Conservation (phyloP, 257 asterid genomes). For the Petrea volubilis region DNA sequence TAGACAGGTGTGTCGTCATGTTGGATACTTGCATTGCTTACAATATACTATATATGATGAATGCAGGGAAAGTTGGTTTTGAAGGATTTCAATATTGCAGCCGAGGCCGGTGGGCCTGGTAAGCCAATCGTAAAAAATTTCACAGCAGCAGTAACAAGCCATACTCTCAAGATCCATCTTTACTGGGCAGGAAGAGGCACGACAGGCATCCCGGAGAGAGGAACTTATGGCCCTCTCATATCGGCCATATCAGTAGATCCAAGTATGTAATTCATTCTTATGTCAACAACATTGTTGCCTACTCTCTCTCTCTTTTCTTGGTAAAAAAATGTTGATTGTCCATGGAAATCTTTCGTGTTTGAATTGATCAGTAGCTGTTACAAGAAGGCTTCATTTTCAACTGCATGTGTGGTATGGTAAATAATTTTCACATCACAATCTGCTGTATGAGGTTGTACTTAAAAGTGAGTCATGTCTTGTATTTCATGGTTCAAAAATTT, state of each 20-base stretch:
- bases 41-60: not conserved
- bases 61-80: slow-evolving; percentile 60
- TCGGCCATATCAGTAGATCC: slow-evolving; percentile 89
- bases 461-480: not conserved
- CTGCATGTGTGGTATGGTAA: not conserved
- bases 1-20: slow-evolving; percentile 7
- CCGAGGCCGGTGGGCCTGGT: slow-evolving; percentile 80
- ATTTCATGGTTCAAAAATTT: not conserved
- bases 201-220: slow-evolving; percentile 82
- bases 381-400: not conserved
- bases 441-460: not conserved
- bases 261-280: slow-evolving; percentile 46
- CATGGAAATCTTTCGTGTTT: not conserved
- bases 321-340: not conserved
- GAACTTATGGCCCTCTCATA: slow-evolving; percentile 84
- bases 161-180: slow-evolving; percentile 73
- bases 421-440: not conserved
- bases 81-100: slow-evolving; percentile 78
- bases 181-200: slow-evolving; percentile 96
- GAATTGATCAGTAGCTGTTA: not conserved
- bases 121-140: slow-evolving; percentile 58
- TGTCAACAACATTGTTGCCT: slow-evolving; percentile 9
- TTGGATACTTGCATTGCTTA: slow-evolving; percentile 30
- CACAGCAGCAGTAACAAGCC: slow-evolving; percentile 50
- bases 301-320: not conserved